Base-by-base conservation (phyloP, 2,329 filamentous ascomycete species). In the Colletotrichum endophyticum region DNA sequence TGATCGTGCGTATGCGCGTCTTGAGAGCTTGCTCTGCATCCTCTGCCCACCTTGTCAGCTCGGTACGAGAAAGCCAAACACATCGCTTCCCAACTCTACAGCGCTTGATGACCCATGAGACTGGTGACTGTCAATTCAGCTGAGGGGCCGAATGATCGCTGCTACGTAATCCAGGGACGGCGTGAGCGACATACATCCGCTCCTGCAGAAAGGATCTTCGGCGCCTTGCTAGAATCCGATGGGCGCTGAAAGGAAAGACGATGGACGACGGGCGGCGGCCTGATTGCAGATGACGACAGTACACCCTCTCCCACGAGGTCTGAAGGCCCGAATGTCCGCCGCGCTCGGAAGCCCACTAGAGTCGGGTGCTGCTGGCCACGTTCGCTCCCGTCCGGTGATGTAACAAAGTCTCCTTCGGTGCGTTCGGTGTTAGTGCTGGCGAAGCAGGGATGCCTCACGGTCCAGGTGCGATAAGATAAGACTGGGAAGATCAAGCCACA, bases 61-160 rank as follows among this genome's bases (percentile, higher is more conserved):
- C 62, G 22, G 32, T 34, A 66, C 66, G 34, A 59, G 73, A 32
- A 64, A 68, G 63, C 61, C 68, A 75, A 59, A 64, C 72, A 25
- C 66, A 30, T 57, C 59, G 59, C 59, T 63, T 63, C 28, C 30
- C 30, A 32, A 72, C 49, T 49, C 36, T 53, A 53, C 44, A n/a
- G 44, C n/a, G 34, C 44, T 76, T 57, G 64, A 59, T 76, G 59
- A 74, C 64, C 74, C 66, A 57, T 64, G 39, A 49, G 53, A 49
- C 74, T 69, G 70, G 74, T 76, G 74, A 74, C 71, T 69, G 70
- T 63, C 25, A 25, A 13, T 73, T 66, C 73, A 73, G 73, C 70
- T 69, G 70, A 32, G 70, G 44, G 44, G 34, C 62, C 70, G 59
- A 64, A 66, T 76, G 64, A 74, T 72, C 27, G 67, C 28, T 76